Evolutionary conservation across 2,329 filamentous ascomycete genomes (phyloP), one percentile per base, ranked within the genome.

Genomic region (Botryotinia convoluta): DNA sequence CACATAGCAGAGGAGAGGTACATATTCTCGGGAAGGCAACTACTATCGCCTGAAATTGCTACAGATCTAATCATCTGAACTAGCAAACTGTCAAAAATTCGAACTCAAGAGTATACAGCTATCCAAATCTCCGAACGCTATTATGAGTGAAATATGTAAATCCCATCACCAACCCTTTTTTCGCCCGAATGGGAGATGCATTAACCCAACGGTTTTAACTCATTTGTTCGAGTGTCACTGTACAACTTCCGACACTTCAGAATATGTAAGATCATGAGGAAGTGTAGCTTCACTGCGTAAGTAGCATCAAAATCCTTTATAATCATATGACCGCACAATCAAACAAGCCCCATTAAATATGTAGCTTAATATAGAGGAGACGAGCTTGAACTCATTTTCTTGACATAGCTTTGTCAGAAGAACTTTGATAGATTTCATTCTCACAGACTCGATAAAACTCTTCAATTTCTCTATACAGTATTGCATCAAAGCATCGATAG

Each of bases 231-330:
- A n/a, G n/a, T n/a, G n/a, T n/a, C n/a, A n/a, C n/a, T 48, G 2
- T 48, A 22, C 10, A n/a, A 16, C 2, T n/a, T 54, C 26, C 26
- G 5, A n/a, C 12, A 3, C 48, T 54, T n/a, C 48, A 14, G 26
- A 16, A n/a, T 6, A 0, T n/a, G 4, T n/a, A 26, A 48, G 10
- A 48, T 2, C 10, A 4, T 26, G 8, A 29, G 2, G 12, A 8
- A n/a, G 5, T 54, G 26, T 7, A 29, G 12, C 26, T 16, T 29
- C 1, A 29, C 16, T n/a, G 2, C 26, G 14, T 16, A 3, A 2
- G 2, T 0, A 4, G 12, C 0, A n/a, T 16, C 26, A 54, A 14
- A 2, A 3, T 6, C 0, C 12, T 8, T 54, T 5, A 16, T n/a
- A 14, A 54, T 16, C 16, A 14, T 3, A 48, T 26, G 10, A 26